A percentile compares a stretch with the other conserved stretches of the same genome.
Evolutionary conservation across 257 asterid species (phyloP).

Genomic region (Solanum ossicruentum): DNA sequence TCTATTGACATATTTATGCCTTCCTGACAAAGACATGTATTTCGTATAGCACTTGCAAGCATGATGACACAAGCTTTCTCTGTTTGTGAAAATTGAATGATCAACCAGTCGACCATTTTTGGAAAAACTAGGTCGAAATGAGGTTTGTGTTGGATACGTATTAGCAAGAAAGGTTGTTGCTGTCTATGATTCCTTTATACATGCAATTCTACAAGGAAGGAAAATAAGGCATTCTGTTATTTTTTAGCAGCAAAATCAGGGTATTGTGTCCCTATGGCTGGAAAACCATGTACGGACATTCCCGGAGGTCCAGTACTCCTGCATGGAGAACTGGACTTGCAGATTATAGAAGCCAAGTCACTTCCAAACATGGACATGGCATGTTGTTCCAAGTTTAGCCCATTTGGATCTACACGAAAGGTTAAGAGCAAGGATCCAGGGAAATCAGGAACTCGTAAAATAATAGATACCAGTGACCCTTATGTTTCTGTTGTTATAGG

Average conservation of each 20-base stretch:
- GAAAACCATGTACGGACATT: background rate
- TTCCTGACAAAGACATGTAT: background rate
- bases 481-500: slow-evolving; percentile 72
- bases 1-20: background rate
- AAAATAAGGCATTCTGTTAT: background rate
- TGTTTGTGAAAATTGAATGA: background rate
- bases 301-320: background rate
- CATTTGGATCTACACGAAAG: background rate
- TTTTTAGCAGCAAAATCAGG: background rate
- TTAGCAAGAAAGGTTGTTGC: background rate
- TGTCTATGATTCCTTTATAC: background rate
- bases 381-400: background rate
- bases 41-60: background rate
- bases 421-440: background rate
- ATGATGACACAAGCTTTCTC: background rate
- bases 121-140: background rate
- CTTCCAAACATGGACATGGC: slow-evolving; percentile 9
- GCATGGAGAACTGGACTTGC: slow-evolving; percentile 10
- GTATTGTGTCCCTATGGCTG: background rate
- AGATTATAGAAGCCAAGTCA: slow-evolving; percentile 5
- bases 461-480: slow-evolving; percentile 79
- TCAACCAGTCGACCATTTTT: background rate
- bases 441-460: background rate
- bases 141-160: background rate
- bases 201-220: background rate